Evolutionary conservation across 371 early-diverging fungal genomes (phyloP).

Genomic region (Zopfochytrium polystomum): DNA sequence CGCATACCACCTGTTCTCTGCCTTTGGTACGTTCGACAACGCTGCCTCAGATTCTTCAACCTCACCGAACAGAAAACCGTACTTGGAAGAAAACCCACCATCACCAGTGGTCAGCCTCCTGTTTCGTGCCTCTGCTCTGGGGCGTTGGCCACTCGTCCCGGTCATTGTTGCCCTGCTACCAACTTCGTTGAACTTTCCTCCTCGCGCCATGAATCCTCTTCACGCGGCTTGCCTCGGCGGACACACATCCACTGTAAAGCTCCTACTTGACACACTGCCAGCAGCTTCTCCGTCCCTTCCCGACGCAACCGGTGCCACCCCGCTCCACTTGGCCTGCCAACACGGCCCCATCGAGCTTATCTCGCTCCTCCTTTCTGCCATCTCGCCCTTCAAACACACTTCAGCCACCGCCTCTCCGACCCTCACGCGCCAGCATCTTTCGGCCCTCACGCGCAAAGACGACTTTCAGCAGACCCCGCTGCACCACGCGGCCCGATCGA

Average conservation of each 20-base stretch:
- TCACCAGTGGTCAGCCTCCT: too few relatives aligned
- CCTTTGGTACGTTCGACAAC: neutral
- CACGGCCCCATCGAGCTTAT: constrained; percentile 24
- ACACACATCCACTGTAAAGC: constrained; percentile 7
- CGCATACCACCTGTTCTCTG: constrained; percentile 20
- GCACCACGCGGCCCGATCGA: constrained; percentile 35
- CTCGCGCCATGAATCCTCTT: too few relatives aligned
- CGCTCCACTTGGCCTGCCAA: constrained; percentile 32
- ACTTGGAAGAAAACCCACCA: neutral
- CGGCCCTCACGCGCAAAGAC: constrained; percentile 17
- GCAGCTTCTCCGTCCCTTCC: constrained; percentile 7
- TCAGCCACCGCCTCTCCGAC: neutral
- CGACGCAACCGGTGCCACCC: constrained; percentile 19
- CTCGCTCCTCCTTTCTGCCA: constrained; percentile 9
- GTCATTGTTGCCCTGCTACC: too few relatives aligned
- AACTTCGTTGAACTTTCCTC: too few relatives aligned
- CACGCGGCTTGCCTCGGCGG: constrained; percentile 30
- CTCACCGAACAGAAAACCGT: too few relatives aligned
- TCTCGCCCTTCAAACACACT: neutral
- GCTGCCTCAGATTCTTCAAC: neutral
- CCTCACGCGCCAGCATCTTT: neutral
- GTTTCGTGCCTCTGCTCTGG: too few relatives aligned
- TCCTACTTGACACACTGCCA: constrained; percentile 16
- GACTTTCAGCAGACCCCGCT: constrained; percentile 25
- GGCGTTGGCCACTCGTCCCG: too few relatives aligned